Evolutionary conservation across 2,329 filamentous ascomycete genomes (phyloP), one percentile per base, ranked within the genome.

Genomic region (Drechslerella stenobrocha): DNA sequence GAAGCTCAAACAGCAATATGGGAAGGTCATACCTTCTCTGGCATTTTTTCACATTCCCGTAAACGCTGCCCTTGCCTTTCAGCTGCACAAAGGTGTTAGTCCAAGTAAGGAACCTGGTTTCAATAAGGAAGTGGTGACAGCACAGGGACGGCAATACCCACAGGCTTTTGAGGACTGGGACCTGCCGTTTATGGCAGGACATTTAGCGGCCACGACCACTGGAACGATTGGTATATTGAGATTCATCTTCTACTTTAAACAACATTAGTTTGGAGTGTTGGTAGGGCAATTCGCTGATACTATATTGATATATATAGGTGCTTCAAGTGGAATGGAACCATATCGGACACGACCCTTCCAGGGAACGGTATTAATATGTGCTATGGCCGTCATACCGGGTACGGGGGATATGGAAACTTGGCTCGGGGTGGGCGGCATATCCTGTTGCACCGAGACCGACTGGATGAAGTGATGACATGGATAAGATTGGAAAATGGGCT

Each of bases 171-270:
- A 73, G 0, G 77, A 76, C 2, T 76, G 85, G 55, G 85, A 88
- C 58, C 74, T 78, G 0, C 78, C 80, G 0, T 88, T 89, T 69
- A 87, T 88, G 83, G 73, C 80, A 58, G 84, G 0, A 72, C 86
- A 3, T 86, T 87, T 74, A 80, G 79, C 2, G 87, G 85, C 0
- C 86, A 89, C 69, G 84, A 88, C 70, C 87, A 89, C 64, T 82
- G 82, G 0, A 78, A 83, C 65, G 80, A 81, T 1, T 85, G 83
- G 82, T 85, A 82, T 30, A 11, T 30, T 11, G 5, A 30, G 5
- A 71, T 80, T 77, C 57, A 78, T 77, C 61, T 82, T 79, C 80
- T 72, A 76, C 0, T 70, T 70, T 6, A n/a, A n/a, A 72, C 67
- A 3, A 73, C 75, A 71, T 71, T 71, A 75, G 80, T 76, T n/a